Evolutionary conservation across 192 early-diverging fungal genomes (phyloP).

Genomic region (Backusella luteola): DNA sequence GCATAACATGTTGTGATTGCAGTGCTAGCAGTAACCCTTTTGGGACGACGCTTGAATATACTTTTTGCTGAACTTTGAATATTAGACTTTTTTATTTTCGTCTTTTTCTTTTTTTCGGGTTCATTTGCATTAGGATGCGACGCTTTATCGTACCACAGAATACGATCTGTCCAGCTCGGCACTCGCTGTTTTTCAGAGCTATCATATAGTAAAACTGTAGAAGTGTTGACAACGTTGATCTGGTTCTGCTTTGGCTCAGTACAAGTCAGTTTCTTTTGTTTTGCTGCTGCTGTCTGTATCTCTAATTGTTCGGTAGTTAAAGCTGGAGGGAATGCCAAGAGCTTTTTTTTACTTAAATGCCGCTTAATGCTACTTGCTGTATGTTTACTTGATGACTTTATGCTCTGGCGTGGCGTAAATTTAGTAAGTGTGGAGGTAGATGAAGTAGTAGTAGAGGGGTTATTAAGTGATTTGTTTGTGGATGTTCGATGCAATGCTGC

Average conservation of each 20-base stretch:
- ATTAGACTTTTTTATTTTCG: not conserved
- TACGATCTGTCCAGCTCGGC: slow-evolving; percentile 51
- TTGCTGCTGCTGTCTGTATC: not conserved
- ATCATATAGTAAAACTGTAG: slow-evolving; percentile 30
- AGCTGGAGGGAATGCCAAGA: not conserved
- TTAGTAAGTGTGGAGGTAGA: not conserved
- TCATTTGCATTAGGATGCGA: not conserved
- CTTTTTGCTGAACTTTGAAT: not conserved
- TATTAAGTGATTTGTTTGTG: not conserved
- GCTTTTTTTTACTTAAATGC: not conserved
- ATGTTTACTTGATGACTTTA: not conserved
- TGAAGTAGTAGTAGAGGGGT: not conserved
- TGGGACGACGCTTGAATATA: not conserved
- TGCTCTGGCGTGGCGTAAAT: not conserved
- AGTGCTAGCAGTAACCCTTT: not conserved
- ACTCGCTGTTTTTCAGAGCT: slow-evolving; percentile 46
- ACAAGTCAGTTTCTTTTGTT: not conserved
- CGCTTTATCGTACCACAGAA: slow-evolving; percentile 37
- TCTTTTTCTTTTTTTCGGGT: not conserved
- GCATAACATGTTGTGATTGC: slow-evolving; percentile 11
- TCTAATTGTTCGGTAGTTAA: slow-evolving; percentile 1
- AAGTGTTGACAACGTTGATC: not conserved
- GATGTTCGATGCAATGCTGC: not conserved
- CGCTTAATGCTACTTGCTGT: not conserved
- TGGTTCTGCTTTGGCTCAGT: not conserved